Evolutionary conservation across 805 yeast genomes (phyloP).

Genomic region (Naumovozyma castellii): DNA sequence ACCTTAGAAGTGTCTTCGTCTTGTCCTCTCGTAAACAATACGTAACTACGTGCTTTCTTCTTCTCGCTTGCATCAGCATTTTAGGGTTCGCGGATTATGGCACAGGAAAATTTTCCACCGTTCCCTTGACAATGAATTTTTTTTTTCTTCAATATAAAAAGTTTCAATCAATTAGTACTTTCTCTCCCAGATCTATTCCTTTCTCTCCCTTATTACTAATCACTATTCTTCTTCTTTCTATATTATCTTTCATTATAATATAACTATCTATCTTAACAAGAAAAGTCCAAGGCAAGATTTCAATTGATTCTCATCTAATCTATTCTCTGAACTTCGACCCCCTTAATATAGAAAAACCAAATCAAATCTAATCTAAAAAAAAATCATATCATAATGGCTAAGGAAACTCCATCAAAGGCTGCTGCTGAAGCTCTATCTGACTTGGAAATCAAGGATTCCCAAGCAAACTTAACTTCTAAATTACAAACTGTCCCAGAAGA

Average conservation of each 20-base stretch:
- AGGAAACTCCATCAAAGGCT: conserved; percentile 65
- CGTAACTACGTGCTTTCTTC: no score
- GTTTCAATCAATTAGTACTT: no score
- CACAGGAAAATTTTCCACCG: neutral
- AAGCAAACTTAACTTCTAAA: conserved; percentile 35
- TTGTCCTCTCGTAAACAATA: no score
- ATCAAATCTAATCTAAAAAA: no score
- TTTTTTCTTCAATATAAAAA: no score
- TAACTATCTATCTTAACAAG: neutral
- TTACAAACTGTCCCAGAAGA: conserved; percentile 36
- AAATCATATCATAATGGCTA: conserved; percentile 27
- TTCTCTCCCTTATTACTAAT: neutral
- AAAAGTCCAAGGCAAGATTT: neutral
- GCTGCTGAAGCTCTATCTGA: conserved; percentile 48
- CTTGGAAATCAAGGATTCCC: conserved; percentile 40
- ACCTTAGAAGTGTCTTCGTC: no score
- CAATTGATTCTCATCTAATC: no score
- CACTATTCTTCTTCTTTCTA: neutral
- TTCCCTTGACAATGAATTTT: neutral
- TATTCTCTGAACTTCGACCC: neutral
- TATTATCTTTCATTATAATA: neutral
- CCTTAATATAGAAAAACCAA: neutral
- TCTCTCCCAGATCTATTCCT: no score
- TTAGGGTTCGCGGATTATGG: no score
- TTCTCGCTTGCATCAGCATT: no score